phyloP scores from a whole-genome alignment of 768 basidiomycete genomes.

The Pisolithus albus region DNA sequence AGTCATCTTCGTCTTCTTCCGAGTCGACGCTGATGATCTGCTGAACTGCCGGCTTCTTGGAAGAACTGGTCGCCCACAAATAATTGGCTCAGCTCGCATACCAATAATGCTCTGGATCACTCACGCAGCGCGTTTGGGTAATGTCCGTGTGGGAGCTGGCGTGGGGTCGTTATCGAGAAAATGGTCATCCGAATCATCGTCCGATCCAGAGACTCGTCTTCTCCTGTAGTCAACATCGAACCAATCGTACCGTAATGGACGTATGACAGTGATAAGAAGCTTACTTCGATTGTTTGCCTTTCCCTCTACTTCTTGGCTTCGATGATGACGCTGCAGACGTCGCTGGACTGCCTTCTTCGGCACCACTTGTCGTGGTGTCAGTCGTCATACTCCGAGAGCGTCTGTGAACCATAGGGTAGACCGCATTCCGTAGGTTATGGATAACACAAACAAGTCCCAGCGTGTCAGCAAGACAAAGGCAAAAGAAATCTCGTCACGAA shows the following conservation, averaged over 20 bases:
- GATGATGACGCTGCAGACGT: slow-evolving; percentile 27
- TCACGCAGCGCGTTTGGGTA: slow-evolving; percentile 58
- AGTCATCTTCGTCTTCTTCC: slow-evolving; percentile 34
- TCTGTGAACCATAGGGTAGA: slow-evolving; percentile 25
- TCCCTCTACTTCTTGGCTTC: slow-evolving; percentile 21
- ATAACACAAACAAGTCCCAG: too few relatives aligned
- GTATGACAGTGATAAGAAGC: slow-evolving; percentile 8
- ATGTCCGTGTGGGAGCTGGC: slow-evolving; percentile 39
- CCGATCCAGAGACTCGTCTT: slow-evolving; percentile 48
- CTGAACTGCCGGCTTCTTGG: slow-evolving; percentile 31
- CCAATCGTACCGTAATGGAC: neutral
- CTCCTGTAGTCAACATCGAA: slow-evolving; percentile 31
- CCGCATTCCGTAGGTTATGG: too few relatives aligned
- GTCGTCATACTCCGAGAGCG: slow-evolving; percentile 55
- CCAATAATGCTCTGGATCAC: neutral
- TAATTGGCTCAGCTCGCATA: neutral
- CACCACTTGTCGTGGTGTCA: slow-evolving; percentile 33
- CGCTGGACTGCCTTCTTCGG: slow-evolving; percentile 22
- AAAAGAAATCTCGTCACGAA: slow-evolving; percentile 21
- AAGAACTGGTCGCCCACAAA: slow-evolving; percentile 25
- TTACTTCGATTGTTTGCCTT: slow-evolving; percentile 36
- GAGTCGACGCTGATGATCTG: slow-evolving; percentile 16
- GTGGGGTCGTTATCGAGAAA: slow-evolving; percentile 22
- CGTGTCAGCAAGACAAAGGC: too few relatives aligned
- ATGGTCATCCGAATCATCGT: slow-evolving; percentile 41